Conservation (phyloP, 2,329 filamentous ascomycete species). For the Pseudovirgaria hyperparasitica region DNA sequence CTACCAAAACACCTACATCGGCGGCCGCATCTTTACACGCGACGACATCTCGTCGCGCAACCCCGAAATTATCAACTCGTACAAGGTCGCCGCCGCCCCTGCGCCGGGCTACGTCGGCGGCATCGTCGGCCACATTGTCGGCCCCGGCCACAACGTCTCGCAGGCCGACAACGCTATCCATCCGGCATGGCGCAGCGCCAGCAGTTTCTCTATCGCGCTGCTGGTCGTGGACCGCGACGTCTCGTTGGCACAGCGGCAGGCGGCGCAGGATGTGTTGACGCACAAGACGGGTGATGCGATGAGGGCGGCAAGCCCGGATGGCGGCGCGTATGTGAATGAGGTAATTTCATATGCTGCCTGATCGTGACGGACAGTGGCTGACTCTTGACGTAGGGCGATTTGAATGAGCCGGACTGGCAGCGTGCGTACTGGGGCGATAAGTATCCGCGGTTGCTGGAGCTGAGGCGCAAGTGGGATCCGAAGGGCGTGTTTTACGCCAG, state of each 20-base stretch:
- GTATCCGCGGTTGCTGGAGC: conserved; percentile 16
- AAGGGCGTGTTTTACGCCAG: conserved; percentile 20
- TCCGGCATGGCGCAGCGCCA: conserved; percentile 20
- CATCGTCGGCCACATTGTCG: conserved; percentile 20
- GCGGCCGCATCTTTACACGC: conserved; percentile 20
- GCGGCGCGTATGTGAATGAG: conserved; percentile 24
- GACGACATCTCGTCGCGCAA: conserved; percentile 14
- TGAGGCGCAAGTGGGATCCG: conserved; percentile 21
- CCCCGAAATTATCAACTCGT: conserved; percentile 13
- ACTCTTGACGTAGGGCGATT: conserved; percentile 19
- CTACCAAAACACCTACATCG: conserved; percentile 16
- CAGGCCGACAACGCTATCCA: conserved; percentile 21
- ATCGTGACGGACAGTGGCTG: too few species aligned
- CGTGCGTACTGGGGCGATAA: conserved; percentile 22
- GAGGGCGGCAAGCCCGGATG: conserved; percentile 16
- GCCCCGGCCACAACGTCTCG: conserved; percentile 15
- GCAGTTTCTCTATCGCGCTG: conserved; percentile 22
- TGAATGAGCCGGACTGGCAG: conserved; percentile 24
- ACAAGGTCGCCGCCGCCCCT: conserved; percentile 9
- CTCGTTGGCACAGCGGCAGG: conserved; percentile 17
- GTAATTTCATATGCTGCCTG: conserved; percentile 9
- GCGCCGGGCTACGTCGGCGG: conserved; percentile 12
- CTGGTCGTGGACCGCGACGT: conserved; percentile 16
- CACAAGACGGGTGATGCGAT: conserved; percentile 17
- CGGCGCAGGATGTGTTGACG: conserved; percentile 15